These are phyloP conservation scores for Laburnicola sp. DNA, from an alignment of 2,329 filamentous ascomycete genomes.

Conservation along the genomic window DNA sequence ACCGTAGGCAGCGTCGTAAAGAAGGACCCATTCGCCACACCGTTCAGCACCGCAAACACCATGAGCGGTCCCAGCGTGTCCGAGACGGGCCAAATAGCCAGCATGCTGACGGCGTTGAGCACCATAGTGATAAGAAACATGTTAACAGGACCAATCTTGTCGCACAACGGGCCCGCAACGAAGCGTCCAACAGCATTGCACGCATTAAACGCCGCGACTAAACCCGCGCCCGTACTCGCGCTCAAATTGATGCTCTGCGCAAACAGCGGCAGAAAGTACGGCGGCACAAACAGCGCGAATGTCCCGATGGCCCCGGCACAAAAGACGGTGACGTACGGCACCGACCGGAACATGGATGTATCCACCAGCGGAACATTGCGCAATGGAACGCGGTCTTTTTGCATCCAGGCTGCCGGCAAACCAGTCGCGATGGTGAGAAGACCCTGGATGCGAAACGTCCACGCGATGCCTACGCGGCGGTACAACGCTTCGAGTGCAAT, in stretches of 20 bases:
- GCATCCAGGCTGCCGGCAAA: conserved; percentile 28
- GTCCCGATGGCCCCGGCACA: conserved; percentile 29
- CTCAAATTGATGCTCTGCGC: conserved; percentile 31
- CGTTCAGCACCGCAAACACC: conserved; percentile 34
- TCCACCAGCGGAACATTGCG: conserved; percentile 29
- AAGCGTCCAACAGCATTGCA: conserved; percentile 37
- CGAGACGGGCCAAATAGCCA: conserved; percentile 37
- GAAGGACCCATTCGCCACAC: conserved; percentile 35
- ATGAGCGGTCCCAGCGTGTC: conserved; percentile 29
- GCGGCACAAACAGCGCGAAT: conserved; percentile 37
- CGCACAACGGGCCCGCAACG: conserved; percentile 30
- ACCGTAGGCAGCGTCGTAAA: conserved; percentile 37
- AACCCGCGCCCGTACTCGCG: conserved; percentile 29
- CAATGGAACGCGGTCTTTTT: conserved; percentile 30
- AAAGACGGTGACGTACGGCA: conserved; percentile 28
- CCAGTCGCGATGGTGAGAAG: conserved; percentile 30
- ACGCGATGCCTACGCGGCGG: conserved; percentile 30
- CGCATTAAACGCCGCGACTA: conserved; percentile 34
- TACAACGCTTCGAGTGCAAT: conserved; percentile 32
- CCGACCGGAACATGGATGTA: conserved; percentile 28
- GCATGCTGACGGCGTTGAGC: conserved; percentile 32
- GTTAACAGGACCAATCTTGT: conserved; percentile 38
- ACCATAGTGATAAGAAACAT: conserved; percentile 34
- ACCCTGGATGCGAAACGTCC: conserved; percentile 38
- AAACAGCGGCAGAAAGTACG: conserved; percentile 36